Conservation (phyloP, 345 rosid species). For the Adansonia digitata region DNA sequence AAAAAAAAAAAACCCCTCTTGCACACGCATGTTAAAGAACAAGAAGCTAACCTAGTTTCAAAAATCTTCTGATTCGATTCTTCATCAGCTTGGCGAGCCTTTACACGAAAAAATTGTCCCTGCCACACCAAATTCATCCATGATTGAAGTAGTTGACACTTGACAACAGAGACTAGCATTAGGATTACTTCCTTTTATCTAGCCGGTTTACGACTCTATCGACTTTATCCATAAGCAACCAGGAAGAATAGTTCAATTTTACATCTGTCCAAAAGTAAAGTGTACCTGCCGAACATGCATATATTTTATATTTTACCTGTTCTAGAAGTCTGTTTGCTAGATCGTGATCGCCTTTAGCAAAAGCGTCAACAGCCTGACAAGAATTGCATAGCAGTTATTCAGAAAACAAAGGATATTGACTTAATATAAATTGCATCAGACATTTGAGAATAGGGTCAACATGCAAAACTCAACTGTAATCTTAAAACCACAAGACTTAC, state of each 20-base stretch:
- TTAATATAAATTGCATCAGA: not conserved
- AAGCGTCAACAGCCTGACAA: slow-evolving; percentile 51
- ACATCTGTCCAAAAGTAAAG: not conserved
- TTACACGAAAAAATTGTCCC: slow-evolving; percentile 42
- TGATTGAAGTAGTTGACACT: not conserved
- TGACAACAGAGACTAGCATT: not conserved
- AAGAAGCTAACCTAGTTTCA: slow-evolving; percentile 38
- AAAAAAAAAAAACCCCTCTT: not conserved
- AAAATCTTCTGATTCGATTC: slow-evolving; percentile 46
- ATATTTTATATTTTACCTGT: slow-evolving; percentile 25
- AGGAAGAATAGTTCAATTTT: not conserved
- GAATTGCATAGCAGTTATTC: slow-evolving; percentile 3
- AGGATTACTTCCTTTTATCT: not conserved
- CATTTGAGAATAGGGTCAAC: not conserved
- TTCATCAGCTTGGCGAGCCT: slow-evolving; percentile 52
- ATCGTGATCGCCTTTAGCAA: slow-evolving; percentile 32
- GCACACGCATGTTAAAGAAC: not conserved
- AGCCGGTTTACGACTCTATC: not conserved
- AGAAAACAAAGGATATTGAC: not conserved
- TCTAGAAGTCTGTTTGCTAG: slow-evolving; percentile 42
- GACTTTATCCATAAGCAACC: not conserved
- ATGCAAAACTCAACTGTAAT: not conserved
- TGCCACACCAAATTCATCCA: slow-evolving; percentile 26
- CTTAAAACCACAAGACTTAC: slow-evolving; percentile 28
- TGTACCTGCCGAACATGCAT: not conserved